Conservation (phyloP, 345 rosid genomes). For the Gossypium thurberi region DNA sequence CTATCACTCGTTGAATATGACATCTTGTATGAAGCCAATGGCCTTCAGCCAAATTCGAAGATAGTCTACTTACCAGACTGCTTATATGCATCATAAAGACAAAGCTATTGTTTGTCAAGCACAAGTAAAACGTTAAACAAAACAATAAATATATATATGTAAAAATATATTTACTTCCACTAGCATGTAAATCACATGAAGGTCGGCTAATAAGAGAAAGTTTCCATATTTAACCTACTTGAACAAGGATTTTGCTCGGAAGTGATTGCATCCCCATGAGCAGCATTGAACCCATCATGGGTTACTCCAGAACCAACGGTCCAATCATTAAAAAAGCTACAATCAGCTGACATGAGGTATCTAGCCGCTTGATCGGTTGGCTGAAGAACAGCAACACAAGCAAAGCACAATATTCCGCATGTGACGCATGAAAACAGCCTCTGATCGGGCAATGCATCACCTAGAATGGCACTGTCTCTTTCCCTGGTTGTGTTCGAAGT, state of each 20-base stretch:
- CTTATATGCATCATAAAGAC: neutral
- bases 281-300: constrained; percentile 20
- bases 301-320: constrained; percentile 49
- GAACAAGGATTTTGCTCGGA: constrained; percentile 27
- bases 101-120: neutral
- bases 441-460: constrained; percentile 68
- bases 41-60: neutral
- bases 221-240: constrained; percentile 36
- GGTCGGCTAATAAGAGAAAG: neutral
- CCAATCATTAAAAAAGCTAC: constrained; percentile 90
- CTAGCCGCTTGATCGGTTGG: constrained; percentile 79
- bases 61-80: neutral
- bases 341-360: constrained; percentile 87
- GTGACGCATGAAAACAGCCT: constrained; percentile 87
- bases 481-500: constrained; percentile 19
- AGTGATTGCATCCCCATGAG: constrained; percentile 23
- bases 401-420: constrained; percentile 83
- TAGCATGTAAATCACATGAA: neutral
- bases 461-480: constrained; percentile 24
- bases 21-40: neutral
- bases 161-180: neutral
- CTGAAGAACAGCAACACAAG: constrained; percentile 78
- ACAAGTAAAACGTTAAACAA: neutral
- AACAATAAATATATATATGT: neutral
- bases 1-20: neutral